phyloP scores from a whole-genome alignment of 331 rosid genomes.

The Pyracantha coccinea region DNA sequence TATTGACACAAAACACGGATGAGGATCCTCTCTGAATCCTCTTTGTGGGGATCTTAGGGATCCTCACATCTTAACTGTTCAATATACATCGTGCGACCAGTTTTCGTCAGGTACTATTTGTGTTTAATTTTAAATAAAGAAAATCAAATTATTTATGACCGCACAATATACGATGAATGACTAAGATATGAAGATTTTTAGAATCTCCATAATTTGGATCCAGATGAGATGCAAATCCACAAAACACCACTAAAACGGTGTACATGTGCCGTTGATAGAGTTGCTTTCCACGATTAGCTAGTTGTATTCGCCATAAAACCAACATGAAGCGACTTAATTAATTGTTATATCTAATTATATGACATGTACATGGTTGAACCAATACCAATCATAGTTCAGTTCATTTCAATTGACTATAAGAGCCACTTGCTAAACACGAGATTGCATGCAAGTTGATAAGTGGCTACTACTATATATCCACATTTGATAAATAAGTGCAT shows the following conservation, averaged over 20 bases:
- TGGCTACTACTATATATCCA: neutral
- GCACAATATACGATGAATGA: too few species aligned
- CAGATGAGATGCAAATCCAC: too few species aligned
- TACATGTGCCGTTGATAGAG: neutral
- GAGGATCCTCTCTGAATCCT: fast-evolving
- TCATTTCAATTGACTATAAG: neutral
- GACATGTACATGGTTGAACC: neutral
- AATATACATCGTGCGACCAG: fast-evolving
- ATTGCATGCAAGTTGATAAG: neutral
- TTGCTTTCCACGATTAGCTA: neutral
- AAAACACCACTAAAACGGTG: too few species aligned
- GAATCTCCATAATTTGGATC: fast-evolving
- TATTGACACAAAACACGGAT: too few species aligned
- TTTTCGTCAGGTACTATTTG: too few species aligned
- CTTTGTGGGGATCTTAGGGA: too few species aligned
- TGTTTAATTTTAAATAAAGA: too few species aligned
- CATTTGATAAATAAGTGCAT: neutral
- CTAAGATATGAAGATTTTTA: too few species aligned
- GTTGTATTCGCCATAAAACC: neutral
- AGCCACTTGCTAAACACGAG: neutral
- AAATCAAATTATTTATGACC: fast-evolving
- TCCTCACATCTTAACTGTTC: too few species aligned
- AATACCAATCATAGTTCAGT: neutral
- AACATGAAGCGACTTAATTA: neutral
- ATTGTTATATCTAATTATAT: neutral